Evolutionary conservation across 208 protist genomes (phyloP).

Genomic region (Leptomonas pyrrhocoris): DNA sequence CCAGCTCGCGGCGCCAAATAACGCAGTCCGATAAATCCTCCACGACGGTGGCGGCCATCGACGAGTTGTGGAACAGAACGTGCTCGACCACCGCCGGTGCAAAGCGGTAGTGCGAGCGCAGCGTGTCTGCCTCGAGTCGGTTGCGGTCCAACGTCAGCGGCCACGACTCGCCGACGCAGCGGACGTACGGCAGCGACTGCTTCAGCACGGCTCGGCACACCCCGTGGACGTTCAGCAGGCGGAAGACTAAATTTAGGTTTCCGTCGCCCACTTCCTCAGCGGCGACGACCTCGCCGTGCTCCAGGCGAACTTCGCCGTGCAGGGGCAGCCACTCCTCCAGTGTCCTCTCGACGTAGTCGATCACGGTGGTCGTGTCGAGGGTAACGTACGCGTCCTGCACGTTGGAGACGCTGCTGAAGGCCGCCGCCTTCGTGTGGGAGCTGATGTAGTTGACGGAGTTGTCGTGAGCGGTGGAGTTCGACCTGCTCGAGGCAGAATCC

Average conservation of each 20-base stretch:
- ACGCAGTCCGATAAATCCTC: constrained; percentile 40
- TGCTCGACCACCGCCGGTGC: constrained; percentile 25
- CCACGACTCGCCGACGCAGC: constrained; percentile 42
- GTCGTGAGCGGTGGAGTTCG: neutral
- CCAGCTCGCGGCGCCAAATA: constrained; percentile 39
- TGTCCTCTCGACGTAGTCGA: constrained; percentile 33
- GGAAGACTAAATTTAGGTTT: constrained; percentile 45
- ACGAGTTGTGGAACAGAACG: constrained; percentile 38
- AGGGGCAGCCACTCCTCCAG: constrained; percentile 16
- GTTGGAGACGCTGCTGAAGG: constrained; percentile 1
- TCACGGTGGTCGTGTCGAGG: constrained; percentile 24
- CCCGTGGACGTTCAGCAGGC: constrained; percentile 28
- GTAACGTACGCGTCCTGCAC: constrained; percentile 22
- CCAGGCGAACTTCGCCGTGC: constrained; percentile 14
- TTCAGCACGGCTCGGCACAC: constrained; percentile 35
- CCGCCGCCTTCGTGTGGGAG: neutral
- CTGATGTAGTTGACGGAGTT: constrained; percentile 19
- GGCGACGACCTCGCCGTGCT: constrained; percentile 17
- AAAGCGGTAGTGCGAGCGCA: constrained; percentile 33
- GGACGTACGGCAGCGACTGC: constrained; percentile 41
- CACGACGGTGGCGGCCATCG: constrained; percentile 34
- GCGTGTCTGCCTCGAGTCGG: constrained; percentile 46
- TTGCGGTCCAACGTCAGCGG: constrained; percentile 41
- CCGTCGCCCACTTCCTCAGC: constrained; percentile 41
- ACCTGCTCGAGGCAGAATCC: neutral